Base-by-base conservation (phyloP, 495 filamentous ascomycete species). In the Aspergillus leporis region DNA sequence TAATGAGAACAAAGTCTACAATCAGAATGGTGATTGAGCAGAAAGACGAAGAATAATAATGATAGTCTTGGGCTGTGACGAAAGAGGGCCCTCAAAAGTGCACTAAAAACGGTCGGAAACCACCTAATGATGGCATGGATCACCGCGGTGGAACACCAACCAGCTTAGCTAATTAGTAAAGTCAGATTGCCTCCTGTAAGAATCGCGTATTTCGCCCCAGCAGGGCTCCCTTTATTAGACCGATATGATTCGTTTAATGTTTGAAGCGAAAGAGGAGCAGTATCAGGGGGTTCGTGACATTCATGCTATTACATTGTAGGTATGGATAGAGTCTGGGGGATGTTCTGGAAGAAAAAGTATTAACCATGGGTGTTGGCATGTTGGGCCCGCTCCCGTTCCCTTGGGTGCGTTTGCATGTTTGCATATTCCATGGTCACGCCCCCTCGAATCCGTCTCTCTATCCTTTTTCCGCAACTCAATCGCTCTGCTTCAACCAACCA, bases 401-500 rank as follows among this genome's bases (percentile, higher is more conserved):
- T 5, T 22, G 22, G 7, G 30, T 52, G 16, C 49, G 14, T 43
- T 34, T 32, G 23, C 49, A 30, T 32, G 49, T 51, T 52, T 36
- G 34, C 30, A 36, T 48, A 25, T 23, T 25, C 5, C 9, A 10
- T 36, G 18, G 50, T 52, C 50, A 52, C 50, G 30, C 50, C 31
- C 50, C 30, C 49, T 36, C 13, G 22, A 12, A 12, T 19, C 22
- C 25, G 25, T 34, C 18, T 36, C 19, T 38, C 50, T 41, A 16
- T 53, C 34, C 8, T 25, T 25, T 6, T 23, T 36, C 51, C 51
- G 51, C 34, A 53, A 53, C 51, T 53, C 34, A 53, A 53, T 53
- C 51, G 31, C 32, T 53, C 0, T 14, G 1, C 28, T 19, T 23
- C 12, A 23, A 21, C 12, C 34, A 41, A 40, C 34, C 51, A 41